A percentile compares a stretch with the other conserved stretches of the same genome.
These are phyloP conservation scores for Aspergillus carlsbadensis DNA, from an alignment of 495 filamentous ascomycete genomes.

Conservation along the genomic window DNA sequence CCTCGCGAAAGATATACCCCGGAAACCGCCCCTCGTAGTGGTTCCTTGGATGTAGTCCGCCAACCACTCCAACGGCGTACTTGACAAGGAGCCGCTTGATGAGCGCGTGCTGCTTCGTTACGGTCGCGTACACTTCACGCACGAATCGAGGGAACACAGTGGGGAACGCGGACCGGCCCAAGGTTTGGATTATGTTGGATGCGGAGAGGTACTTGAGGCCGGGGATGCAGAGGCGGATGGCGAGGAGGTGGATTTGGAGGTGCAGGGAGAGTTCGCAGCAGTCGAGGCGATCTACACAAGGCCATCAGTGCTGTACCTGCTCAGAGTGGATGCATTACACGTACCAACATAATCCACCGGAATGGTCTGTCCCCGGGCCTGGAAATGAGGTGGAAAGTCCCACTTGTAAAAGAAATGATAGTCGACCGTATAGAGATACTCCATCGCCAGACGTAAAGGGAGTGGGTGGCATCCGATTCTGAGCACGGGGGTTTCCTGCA, in stretches of 20 bases:
- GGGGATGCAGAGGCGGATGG: neutral
- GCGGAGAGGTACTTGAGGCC: neutral
- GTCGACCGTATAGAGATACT: neutral
- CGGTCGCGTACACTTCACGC: neutral
- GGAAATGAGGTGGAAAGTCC: neutral
- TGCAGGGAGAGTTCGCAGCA: conserved; percentile 5
- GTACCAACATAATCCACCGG: neutral
- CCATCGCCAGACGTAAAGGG: neutral
- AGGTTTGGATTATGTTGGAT: neutral
- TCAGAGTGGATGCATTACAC: too few relatives aligned
- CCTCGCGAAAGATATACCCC: neutral
- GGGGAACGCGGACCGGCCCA: neutral
- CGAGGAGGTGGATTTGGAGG: neutral
- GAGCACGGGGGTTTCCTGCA: neutral
- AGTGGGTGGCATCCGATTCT: conserved; percentile 1
- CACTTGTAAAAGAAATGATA: neutral
- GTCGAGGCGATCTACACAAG: neutral
- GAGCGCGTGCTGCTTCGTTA: neutral
- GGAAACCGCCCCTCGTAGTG: conserved; percentile 4
- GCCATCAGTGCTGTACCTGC: too few relatives aligned
- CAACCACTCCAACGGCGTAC: neutral
- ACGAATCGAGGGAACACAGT: conserved; percentile 7
- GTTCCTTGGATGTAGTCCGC: neutral
- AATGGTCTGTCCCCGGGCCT: neutral
- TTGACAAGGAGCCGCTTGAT: neutral